Evolutionary conservation across 495 filamentous ascomycete species (phyloP).

Genomic region (Cercophora newfieldiana): DNA sequence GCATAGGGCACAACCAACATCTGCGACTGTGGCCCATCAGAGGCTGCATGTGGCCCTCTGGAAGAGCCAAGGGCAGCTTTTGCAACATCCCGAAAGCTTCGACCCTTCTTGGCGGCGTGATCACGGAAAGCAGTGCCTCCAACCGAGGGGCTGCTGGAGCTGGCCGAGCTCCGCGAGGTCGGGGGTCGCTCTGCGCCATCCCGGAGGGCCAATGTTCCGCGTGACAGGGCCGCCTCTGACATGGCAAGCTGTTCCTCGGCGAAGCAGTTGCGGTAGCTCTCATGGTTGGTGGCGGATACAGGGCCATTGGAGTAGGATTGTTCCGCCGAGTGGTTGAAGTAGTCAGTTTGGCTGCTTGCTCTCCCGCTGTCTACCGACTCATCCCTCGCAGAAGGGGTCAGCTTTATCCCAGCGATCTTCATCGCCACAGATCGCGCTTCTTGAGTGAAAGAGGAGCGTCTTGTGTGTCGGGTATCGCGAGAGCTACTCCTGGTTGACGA

Average conservation of each 20-base stretch:
- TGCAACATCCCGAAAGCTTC: constrained; percentile 30
- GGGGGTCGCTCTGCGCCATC: constrained; percentile 13
- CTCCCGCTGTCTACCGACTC: constrained; percentile 5
- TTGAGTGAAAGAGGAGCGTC: constrained; percentile 30
- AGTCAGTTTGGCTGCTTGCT: constrained; percentile 23
- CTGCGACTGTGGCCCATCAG: background rate
- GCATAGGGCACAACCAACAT: background rate
- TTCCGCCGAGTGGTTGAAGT: constrained; percentile 28
- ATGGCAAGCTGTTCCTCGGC: background rate
- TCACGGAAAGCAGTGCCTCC: constrained; percentile 17
- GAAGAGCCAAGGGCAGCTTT: constrained; percentile 28
- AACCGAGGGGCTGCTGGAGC: constrained; percentile 20
- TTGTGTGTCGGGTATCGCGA: constrained; percentile 20
- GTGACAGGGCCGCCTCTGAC: background rate
- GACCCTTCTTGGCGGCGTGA: constrained; percentile 23
- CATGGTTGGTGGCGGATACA: background rate
- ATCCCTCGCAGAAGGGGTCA: constrained; percentile 15
- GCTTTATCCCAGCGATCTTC: constrained; percentile 29
- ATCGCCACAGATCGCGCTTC: constrained; percentile 32
- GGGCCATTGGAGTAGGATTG: constrained; percentile 13
- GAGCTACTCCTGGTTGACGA: constrained; percentile 27
- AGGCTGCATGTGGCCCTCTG: constrained; percentile 8
- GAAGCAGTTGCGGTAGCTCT: background rate
- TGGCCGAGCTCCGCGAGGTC: constrained; percentile 23
- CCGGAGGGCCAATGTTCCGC: background rate